phyloP scores from a whole-genome alignment of 805 yeast genomes.

The Kodamaea hsintzibuensis region DNA sequence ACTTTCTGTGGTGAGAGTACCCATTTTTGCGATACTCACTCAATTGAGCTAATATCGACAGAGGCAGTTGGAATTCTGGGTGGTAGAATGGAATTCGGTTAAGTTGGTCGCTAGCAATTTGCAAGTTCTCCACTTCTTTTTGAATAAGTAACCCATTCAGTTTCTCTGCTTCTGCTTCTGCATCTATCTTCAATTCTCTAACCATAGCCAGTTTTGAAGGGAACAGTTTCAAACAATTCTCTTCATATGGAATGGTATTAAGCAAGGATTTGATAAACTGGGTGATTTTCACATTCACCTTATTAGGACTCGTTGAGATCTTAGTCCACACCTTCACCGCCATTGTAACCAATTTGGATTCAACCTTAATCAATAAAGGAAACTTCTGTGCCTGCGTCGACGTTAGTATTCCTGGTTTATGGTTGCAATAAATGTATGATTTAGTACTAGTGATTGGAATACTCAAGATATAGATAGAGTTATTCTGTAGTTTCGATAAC shows the following conservation, averaged over 20 bases:
- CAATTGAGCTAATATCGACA: conserved; percentile 40
- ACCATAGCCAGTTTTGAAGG: conserved; percentile 68
- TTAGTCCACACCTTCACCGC: conserved; percentile 65
- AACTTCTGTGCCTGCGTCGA: conserved; percentile 25
- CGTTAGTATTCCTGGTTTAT: conserved; percentile 34
- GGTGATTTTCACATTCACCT: conserved; percentile 62
- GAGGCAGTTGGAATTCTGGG: conserved; percentile 35
- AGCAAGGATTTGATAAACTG: conserved; percentile 51
- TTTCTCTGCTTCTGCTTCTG: conserved; percentile 6
- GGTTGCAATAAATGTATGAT: conserved; percentile 70
- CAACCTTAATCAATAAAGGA: conserved; percentile 42
- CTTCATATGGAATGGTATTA: conserved; percentile 75
- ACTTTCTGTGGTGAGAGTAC: conserved; percentile 53
- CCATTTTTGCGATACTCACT: conserved; percentile 44
- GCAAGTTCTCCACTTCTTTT: conserved; percentile 25
- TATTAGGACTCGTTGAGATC: conserved; percentile 53
- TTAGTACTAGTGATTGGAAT: conserved; percentile 68
- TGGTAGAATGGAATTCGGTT: conserved; percentile 44
- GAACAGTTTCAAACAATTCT: conserved; percentile 68
- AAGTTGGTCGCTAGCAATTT: conserved; percentile 30
- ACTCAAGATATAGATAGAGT: conserved; percentile 62
- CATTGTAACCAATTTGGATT: conserved; percentile 46
- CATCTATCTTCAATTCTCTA: conserved; percentile 41
- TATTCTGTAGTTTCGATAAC: conserved; percentile 12
- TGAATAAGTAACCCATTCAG: conserved; percentile 19